Evolutionary conservation across 2,329 filamentous ascomycete genomes (phyloP).

Genomic region (Thelonectria rubi): DNA sequence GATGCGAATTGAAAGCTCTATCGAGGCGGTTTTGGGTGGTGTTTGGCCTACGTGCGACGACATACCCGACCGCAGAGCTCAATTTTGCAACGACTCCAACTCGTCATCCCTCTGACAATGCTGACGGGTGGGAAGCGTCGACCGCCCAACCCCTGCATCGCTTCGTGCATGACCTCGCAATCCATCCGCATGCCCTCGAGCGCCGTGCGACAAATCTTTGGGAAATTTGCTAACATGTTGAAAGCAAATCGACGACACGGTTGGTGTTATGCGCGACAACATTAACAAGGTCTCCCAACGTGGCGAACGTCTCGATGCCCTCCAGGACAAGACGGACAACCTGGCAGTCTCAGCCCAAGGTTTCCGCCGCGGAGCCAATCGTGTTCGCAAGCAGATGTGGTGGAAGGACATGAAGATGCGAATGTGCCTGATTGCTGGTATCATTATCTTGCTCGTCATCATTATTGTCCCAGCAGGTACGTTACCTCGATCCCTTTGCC

Average conservation of each 20-base stretch:
- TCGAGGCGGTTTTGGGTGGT: neutral
- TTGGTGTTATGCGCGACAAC: conserved; percentile 95
- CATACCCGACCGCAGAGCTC: neutral
- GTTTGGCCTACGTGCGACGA: conserved; percentile 7
- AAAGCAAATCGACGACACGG: conserved; percentile 97
- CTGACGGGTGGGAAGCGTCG: neutral
- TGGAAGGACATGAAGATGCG: conserved; percentile 99
- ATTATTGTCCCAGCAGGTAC: conserved; percentile 94
- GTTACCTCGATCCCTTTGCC: conserved; percentile 19
- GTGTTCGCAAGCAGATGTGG: conserved; percentile 98
- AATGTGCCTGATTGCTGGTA: conserved; percentile 90
- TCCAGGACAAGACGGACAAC: conserved; percentile 96
- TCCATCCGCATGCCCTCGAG: conserved; percentile 1
- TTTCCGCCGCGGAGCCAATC: conserved; percentile 95
- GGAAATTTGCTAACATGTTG: conserved; percentile 29
- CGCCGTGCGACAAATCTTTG: neutral
- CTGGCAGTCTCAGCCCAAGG: conserved; percentile 91
- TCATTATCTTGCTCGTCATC: conserved; percentile 89
- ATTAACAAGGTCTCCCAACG: conserved; percentile 96
- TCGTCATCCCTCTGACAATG: conserved; percentile 5
- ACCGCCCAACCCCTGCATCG: conserved; percentile 1
- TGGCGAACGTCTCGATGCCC: conserved; percentile 85
- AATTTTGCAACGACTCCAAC: conserved; percentile 3
- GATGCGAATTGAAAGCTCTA: neutral
- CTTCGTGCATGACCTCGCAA: conserved; percentile 6